These are phyloP conservation scores for Sordariomycetes sp. DNA, from an alignment of 2,329 filamentous ascomycete genomes.

Conservation along the genomic window DNA sequence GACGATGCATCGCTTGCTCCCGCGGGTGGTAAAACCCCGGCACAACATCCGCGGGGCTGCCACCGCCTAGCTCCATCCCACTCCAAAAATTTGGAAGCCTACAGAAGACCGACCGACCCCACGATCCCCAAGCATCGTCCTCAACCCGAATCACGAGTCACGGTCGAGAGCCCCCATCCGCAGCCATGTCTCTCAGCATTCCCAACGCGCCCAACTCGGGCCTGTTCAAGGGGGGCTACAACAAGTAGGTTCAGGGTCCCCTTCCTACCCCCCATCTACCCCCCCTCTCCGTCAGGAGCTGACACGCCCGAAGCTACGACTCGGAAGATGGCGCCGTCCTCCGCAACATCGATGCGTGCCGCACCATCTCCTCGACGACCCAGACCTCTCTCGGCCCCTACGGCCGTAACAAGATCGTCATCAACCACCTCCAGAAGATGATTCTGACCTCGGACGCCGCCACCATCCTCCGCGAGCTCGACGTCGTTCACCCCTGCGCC, in stretches of 20 bases:
- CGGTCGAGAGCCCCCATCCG: neutral
- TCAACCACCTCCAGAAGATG: constrained; percentile 99
- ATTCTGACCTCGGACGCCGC: constrained; percentile 96
- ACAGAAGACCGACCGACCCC: neutral
- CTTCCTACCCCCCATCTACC: too few species aligned
- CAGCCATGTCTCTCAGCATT: constrained; percentile 63
- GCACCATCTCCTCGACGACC: constrained; percentile 88
- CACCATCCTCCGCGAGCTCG: constrained; percentile 92
- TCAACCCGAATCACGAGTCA: neutral
- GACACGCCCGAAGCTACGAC: constrained; percentile 59
- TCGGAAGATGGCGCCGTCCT: constrained; percentile 97
- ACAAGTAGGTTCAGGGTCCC: constrained; percentile 48
- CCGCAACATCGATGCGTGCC: constrained; percentile 96
- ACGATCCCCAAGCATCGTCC: neutral
- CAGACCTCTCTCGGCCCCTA: constrained; percentile 95
- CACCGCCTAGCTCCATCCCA: constrained; percentile 1
- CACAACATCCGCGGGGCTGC: constrained; percentile 3
- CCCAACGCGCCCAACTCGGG: constrained; percentile 85
- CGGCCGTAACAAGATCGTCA: constrained; percentile 98
- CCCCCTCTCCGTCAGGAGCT: constrained; percentile 13
- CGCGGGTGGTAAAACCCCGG: constrained; percentile 1
- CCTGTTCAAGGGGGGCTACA: constrained; percentile 94
- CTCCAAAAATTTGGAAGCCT: constrained; percentile 5
- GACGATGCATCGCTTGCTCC: neutral
- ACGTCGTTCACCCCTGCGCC: constrained; percentile 94